phyloP scores from a whole-genome alignment of 2,329 filamentous ascomycete genomes.

The Pleomassaria siparia region DNA sequence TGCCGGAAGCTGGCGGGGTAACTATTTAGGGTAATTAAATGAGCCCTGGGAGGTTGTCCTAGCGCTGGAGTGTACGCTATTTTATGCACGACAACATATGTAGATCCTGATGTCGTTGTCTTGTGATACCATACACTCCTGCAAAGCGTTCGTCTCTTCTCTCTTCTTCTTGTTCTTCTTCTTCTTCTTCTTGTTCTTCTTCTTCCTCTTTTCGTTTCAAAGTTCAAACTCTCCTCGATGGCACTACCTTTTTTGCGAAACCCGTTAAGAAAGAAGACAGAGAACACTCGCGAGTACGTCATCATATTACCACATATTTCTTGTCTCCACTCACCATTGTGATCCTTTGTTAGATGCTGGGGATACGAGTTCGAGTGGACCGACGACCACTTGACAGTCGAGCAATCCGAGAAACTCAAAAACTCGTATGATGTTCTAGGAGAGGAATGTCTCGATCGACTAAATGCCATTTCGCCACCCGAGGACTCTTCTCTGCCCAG shows the following conservation, averaged over 20 bases:
- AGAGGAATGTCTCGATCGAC: conserved; percentile 63
- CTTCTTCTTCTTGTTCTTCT: conserved; percentile 1
- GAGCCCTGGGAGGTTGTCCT: too few relatives aligned
- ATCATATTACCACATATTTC: not conserved
- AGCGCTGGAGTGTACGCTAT: too few relatives aligned
- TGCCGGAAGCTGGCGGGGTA: too few relatives aligned
- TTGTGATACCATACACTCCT: too few relatives aligned
- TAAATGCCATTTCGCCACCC: conserved; percentile 64
- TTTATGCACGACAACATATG: too few relatives aligned
- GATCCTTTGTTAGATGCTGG: conserved; percentile 51
- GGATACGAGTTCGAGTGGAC: conserved; percentile 72
- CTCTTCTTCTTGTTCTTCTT: too few relatives aligned
- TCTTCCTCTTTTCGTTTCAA: not conserved
- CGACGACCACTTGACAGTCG: conserved; percentile 60
- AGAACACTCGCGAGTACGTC: conserved; percentile 47
- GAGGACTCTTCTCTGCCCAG: conserved; percentile 40
- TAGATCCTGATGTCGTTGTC: too few relatives aligned
- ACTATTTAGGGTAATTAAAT: too few relatives aligned
- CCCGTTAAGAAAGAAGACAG: conserved; percentile 45
- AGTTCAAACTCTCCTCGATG: not conserved
- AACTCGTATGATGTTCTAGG: conserved; percentile 69
- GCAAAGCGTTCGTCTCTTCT: too few relatives aligned
- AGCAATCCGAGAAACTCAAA: conserved; percentile 62
- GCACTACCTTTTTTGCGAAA: conserved; percentile 26
- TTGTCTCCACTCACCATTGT: not conserved